Percentiles rank a stretch among this genome's conserved stretches.
phyloP scores from a whole-genome alignment of 2,329 filamentous ascomycete species.

The Fusarium sp. region DNA sequence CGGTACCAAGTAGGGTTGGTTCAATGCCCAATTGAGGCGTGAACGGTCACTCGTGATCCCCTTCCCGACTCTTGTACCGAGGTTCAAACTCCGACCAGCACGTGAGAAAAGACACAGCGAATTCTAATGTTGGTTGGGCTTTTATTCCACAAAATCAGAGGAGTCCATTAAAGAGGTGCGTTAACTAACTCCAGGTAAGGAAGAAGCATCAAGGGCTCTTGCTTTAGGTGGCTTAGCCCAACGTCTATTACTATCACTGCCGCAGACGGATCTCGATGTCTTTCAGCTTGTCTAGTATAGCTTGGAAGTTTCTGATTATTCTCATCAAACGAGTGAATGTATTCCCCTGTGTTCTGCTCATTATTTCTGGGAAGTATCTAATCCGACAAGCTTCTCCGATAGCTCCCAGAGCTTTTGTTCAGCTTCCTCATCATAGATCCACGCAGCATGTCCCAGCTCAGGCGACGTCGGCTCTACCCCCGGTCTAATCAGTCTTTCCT shows the following conservation, averaged over 20 bases:
- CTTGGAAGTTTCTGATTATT: fast-evolving
- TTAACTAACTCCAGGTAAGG: fast-evolving
- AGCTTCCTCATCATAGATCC: neutral
- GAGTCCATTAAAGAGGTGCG: fast-evolving
- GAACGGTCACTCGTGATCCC: neutral
- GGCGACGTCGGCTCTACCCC: neutral
- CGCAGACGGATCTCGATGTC: fast-evolving
- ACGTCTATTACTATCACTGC: neutral
- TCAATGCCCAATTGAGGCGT: neutral
- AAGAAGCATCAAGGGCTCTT: fast-evolving
- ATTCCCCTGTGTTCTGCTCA: neutral
- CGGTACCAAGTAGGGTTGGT: fast-evolving
- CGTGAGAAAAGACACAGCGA: neutral
- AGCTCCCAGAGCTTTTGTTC: neutral
- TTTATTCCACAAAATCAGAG: fast-evolving
- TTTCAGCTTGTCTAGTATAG: fast-evolving
- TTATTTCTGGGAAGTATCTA: neutral
- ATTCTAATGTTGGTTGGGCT: fast-evolving
- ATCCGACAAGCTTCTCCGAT: neutral
- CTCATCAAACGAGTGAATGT: fast-evolving
- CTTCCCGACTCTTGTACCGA: neutral
- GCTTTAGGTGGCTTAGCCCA: fast-evolving
- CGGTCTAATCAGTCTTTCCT: neutral
- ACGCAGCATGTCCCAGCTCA: neutral
- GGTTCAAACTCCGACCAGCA: neutral